These are phyloP conservation scores for Tetracladium setigerum DNA, from an alignment of 495 filamentous ascomycete species.

Conservation along the genomic window DNA sequence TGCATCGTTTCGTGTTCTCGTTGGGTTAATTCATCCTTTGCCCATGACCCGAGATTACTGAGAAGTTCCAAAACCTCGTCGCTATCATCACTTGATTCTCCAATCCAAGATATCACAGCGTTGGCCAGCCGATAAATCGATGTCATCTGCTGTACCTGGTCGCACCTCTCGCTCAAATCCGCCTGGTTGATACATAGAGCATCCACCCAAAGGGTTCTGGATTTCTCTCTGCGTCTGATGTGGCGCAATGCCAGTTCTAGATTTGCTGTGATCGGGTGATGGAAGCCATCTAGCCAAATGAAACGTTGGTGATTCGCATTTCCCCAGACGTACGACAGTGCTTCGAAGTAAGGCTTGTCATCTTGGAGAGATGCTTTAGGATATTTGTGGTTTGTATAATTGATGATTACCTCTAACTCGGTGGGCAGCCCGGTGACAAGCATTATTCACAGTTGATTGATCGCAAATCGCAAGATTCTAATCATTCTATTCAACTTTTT, in stretches of 20 bases:
- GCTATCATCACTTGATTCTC: constrained; percentile 10
- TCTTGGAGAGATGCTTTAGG: no score
- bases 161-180: constrained; percentile 23
- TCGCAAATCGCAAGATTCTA: no score
- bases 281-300: no score
- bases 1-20: not conserved
- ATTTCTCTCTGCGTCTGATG: not conserved
- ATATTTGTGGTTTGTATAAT: no score
- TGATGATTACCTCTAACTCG: no score
- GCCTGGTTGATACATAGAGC: constrained; percentile 28
- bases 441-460: no score
- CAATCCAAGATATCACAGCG: constrained; percentile 23
- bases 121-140: constrained; percentile 20
- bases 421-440: no score
- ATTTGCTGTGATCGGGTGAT: constrained; percentile 22
- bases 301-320: no score
- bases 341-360: not conserved
- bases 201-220: constrained; percentile 3
- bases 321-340: not conserved
- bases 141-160: constrained; percentile 25
- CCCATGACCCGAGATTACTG: not conserved
- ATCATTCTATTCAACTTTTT: no score
- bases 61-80: not conserved
- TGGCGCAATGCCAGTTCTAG: constrained; percentile 14
- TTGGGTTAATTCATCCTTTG: not conserved